Evolutionary conservation across 768 basidiomycete species (phyloP).

Genomic region (Daedaleopsis nitida): DNA sequence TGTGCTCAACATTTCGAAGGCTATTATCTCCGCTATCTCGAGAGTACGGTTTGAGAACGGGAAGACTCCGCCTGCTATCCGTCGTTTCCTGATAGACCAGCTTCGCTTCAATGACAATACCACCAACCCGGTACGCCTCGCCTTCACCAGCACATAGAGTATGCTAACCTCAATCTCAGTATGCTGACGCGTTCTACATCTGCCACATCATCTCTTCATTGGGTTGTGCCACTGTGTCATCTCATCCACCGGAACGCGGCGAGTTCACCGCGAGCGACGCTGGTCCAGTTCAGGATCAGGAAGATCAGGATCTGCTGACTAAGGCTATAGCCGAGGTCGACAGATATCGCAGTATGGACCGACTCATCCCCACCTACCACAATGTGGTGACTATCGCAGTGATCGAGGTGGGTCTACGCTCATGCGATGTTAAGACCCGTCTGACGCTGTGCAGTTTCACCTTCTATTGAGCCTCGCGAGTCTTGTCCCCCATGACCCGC

Average conservation of each 20-base stretch:
- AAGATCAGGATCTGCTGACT: conserved; percentile 71
- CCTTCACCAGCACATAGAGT: conserved; percentile 8
- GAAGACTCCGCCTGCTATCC: conserved; percentile 82
- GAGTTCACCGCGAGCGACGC: conserved; percentile 73
- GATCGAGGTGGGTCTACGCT: conserved; percentile 66
- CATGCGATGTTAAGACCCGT: not conserved
- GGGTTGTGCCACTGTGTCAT: conserved; percentile 77
- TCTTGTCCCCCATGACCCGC: conserved; percentile 74
- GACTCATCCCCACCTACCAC: conserved; percentile 91
- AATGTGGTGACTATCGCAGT: conserved; percentile 92
- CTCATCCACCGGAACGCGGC: conserved; percentile 76
- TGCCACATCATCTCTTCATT: conserved; percentile 83
- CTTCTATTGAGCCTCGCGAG: conserved; percentile 75
- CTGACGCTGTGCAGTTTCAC: conserved; percentile 58
- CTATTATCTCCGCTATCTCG: conserved; percentile 79
- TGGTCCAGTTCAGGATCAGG: conserved; percentile 62
- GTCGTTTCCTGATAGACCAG: conserved; percentile 88
- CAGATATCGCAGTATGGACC: conserved; percentile 92
- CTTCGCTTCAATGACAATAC: conserved; percentile 97
- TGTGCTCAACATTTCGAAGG: conserved; percentile 41
- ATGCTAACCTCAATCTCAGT: conserved; percentile 46
- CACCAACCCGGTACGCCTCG: conserved; percentile 69
- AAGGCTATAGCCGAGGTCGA: conserved; percentile 82
- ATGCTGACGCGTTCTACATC: conserved; percentile 89
- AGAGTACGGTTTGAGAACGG: conserved; percentile 86